Evolutionary conservation across 352 stramenopile species (phyloP), one percentile per base, ranked within the genome.

Genomic region (Globisporangium iwayamae): DNA sequence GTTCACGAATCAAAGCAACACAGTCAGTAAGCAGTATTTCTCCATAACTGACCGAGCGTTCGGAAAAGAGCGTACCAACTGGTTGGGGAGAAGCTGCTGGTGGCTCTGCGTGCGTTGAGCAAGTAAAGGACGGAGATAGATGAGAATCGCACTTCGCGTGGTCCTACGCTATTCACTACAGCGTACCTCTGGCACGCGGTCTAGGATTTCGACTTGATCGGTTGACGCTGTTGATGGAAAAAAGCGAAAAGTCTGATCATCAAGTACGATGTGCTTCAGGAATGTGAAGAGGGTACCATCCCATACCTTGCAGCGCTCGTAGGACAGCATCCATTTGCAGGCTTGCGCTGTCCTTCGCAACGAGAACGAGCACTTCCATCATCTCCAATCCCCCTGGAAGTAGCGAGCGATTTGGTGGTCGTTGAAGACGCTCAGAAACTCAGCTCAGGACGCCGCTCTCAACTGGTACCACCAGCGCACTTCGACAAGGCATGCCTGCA

Each of bases 331-430:
- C 67, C 10, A 79, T 66, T 7, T 73, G 46, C 3, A 69, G 11
- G 11, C 63, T 55, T 0, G 60, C 56, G 20, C 55, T 63, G 9
- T 65, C 60, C n/a, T 63, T 74, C 54, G 62, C 66, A 47, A 55
- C 69, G 48, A 81, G 51, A 6, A 81, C 59, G 20, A 81, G 45
- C 43, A 78, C 74, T 20, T 81, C 74, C 74, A 81, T 79, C 13
- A 14, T 38, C 18, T 57, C 1, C 25, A 28, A 28, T 28, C 25
- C 25, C 25, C 25, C 25, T 28, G 25, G 25, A 28, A 28, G 25
- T 28, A 28, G 25, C 25, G 25, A 28, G 25, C 25, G 25, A 28
- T 28, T 28, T 28, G 25, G 25, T 28, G 25, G 25, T 28, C 25
- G 25, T 28, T 28, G 25, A 28, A 28, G 25, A 28, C 25, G 25